phyloP scores from a whole-genome alignment of 345 rosid genomes.

The Jatropha curcas region DNA sequence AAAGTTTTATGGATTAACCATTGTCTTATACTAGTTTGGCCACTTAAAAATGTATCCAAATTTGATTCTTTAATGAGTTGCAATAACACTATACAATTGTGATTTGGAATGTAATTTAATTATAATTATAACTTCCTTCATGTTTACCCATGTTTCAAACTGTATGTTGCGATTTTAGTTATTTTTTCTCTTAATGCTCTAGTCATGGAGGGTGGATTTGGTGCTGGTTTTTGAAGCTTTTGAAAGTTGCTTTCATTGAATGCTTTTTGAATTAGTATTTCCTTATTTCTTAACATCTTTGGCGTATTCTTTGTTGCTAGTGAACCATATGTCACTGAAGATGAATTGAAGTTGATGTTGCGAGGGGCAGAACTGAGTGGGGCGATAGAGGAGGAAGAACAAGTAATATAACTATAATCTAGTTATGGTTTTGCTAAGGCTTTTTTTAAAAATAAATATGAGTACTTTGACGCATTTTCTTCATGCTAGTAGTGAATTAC shows the following conservation, averaged over 20 bases:
- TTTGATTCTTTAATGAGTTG: not conserved
- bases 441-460: not conserved
- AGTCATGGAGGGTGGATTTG: not conserved
- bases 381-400: slow-evolving; percentile 99
- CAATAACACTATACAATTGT: not conserved
- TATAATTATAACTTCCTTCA: not conserved
- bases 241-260: not conserved
- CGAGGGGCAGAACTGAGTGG: slow-evolving; percentile 97
- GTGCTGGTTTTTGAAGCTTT: not conserved
- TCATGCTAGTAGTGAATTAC: not conserved
- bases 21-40: not conserved
- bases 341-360: slow-evolving; percentile 92
- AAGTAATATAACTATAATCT: slow-evolving; percentile 47
- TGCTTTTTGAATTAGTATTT: slow-evolving; percentile 5
- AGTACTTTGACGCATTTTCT: not conserved
- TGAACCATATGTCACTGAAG: slow-evolving; percentile 96
- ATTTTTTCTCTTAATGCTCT: not conserved
- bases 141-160: not conserved
- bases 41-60: not conserved
- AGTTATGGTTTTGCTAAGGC: slow-evolving; percentile 1
- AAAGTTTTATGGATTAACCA: not conserved
- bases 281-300: slow-evolving; percentile 5
- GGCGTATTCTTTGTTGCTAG: slow-evolving; percentile 32
- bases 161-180: not conserved
- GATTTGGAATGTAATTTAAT: not conserved